Base-by-base conservation (phyloP, 257 asterid genomes). In the Penstemon barbatus region DNA sequence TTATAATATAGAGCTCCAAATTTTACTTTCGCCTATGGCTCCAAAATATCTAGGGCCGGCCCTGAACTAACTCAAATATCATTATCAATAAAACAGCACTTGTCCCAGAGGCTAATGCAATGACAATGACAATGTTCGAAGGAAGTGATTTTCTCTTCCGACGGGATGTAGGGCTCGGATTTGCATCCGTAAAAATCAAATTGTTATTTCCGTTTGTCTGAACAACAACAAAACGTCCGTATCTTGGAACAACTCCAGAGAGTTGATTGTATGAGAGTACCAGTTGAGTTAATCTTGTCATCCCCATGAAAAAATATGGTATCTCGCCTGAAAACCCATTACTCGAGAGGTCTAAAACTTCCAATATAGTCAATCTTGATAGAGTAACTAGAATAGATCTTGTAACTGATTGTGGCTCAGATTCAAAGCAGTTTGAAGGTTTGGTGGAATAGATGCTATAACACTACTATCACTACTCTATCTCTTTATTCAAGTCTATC, bases 301-400 rank as follows among this genome's bases (percentile, higher is more conserved):
- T 61, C 1, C 0, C 0, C 5, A 78, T 37, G 43, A 91, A 69
- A 71, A 40, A 85, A 1, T 39, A 41, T 8, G 97, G 97, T 65
- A 91, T 80, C 7, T 36, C 43, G 38, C 97, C 96, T 11, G 80
- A 68, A 57, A 91, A 85, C 39, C 75, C 74, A 71, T 91, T 91
- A 74, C 81, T 51, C 0, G 96, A 91, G 49, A 91, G 93, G 75
- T 91, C 97, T 85, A 91, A 77, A 66, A 89, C 88, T 71, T 91
- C 96, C 79, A 91, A 74, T 25, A 48, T 61, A 7, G 12, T 5
- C 71, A 85, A 77, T 71, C 67, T 57, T 18, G 88, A 65, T 3
- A 91, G 56, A 38, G 74, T 68, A 39, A 0, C 1, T 1, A 96
- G 96, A 61, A 91, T 82, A 33, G 19, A 58, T 15, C 91, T 95